Percentiles rank a stretch among this genome's conserved stretches.
These are phyloP conservation scores for Fistulinella cinereoalba DNA, from an alignment of 1,284 basidiomycete species.

Conservation along the genomic window DNA sequence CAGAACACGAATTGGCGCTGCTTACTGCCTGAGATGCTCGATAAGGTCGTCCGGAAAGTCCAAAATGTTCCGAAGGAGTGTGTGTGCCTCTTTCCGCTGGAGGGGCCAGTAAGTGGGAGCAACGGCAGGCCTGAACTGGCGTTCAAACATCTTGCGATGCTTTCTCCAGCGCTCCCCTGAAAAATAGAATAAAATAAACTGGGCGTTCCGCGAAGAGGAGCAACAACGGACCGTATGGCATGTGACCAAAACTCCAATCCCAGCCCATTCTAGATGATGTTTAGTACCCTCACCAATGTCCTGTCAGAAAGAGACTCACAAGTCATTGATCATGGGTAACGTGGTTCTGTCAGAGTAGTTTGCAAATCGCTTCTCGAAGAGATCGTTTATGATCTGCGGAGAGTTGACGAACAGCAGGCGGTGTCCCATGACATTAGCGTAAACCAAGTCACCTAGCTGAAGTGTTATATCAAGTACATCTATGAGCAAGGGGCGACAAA, in stretches of 20 bases:
- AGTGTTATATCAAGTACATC: not conserved
- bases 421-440: conserved; percentile 30
- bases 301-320: conserved; percentile 19
- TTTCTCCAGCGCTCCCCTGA: conserved; percentile 46
- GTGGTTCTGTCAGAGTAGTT: conserved; percentile 34
- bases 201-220: not conserved
- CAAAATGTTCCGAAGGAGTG: conserved; percentile 39
- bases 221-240: conserved; percentile 42
- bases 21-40: conserved; percentile 46
- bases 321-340: conserved; percentile 33
- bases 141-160: conserved; percentile 48
- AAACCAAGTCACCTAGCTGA: conserved; percentile 29
- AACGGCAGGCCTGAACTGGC: conserved; percentile 41
- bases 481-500: conserved; percentile 9
- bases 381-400: conserved; percentile 34
- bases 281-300: conserved; percentile 1
- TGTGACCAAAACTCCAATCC: conserved; percentile 51
- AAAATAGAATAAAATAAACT: not conserved
- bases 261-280: conserved; percentile 43
- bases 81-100: conserved; percentile 39
- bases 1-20: not conserved
- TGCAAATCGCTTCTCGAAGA: conserved; percentile 34
- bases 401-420: conserved; percentile 35
- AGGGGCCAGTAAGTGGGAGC: conserved; percentile 39
- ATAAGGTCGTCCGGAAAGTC: conserved; percentile 38